A percentile compares a stretch with the other conserved stretches of the same genome.
Evolutionary conservation across 2,329 filamentous ascomycete genomes (phyloP).

Genomic region (Diaporthe helianthi): DNA sequence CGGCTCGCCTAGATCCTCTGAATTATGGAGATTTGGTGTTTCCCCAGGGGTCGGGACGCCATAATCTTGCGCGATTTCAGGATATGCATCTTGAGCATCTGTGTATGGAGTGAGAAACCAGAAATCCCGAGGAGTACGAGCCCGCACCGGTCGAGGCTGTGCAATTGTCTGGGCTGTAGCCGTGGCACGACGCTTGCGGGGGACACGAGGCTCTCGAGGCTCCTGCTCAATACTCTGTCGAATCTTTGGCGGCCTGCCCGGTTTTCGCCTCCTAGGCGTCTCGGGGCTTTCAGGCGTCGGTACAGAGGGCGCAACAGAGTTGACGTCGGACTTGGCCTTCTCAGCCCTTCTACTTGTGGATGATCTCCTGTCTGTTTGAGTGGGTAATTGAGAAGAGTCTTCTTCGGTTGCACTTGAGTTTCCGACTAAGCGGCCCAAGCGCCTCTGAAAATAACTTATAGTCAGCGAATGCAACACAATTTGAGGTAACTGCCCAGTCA

Average conservation of each 20-base stretch:
- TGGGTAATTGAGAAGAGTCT: slow-evolving; percentile 20
- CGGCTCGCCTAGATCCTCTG: slow-evolving; percentile 27
- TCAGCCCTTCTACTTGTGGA: slow-evolving; percentile 26
- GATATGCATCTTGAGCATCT: slow-evolving; percentile 28
- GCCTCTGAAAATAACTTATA: slow-evolving; percentile 23
- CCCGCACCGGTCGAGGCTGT: slow-evolving; percentile 27
- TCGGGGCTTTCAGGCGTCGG: slow-evolving; percentile 17
- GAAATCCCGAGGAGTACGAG: slow-evolving; percentile 26
- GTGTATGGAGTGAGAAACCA: slow-evolving; percentile 31
- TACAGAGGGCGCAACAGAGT: not conserved
- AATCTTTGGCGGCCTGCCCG: slow-evolving; percentile 31
- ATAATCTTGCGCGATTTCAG: slow-evolving; percentile 28
- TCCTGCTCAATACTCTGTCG: slow-evolving; percentile 32
- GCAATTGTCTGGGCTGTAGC: slow-evolving; percentile 5
- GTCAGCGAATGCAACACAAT: slow-evolving; percentile 15
- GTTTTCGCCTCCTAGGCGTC: slow-evolving; percentile 30
- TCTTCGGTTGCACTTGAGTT: slow-evolving; percentile 24
- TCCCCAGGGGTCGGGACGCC: slow-evolving; percentile 29
- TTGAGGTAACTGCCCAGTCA: not conserved
- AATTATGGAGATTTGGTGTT: slow-evolving; percentile 26
- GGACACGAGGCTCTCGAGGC: slow-evolving; percentile 28
- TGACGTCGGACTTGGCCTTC: slow-evolving; percentile 23
- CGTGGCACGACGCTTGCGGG: slow-evolving; percentile 17
- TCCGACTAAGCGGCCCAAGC: slow-evolving; percentile 27
- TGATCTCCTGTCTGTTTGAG: slow-evolving; percentile 12